Conservation (phyloP, 148 eudicot genomes). For the Chenopodium album region DNA sequence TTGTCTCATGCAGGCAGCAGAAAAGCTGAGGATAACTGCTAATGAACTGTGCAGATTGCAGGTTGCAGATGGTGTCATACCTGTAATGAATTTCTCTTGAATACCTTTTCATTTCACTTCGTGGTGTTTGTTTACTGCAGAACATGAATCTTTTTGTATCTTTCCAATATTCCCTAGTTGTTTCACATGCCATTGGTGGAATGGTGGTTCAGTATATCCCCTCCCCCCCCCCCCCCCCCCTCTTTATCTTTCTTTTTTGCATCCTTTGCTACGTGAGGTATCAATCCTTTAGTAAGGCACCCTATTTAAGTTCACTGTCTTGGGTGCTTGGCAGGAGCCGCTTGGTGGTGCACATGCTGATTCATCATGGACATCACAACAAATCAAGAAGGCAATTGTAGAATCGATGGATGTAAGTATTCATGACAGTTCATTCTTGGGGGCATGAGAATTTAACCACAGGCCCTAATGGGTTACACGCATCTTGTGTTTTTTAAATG, state of each 20-base stretch:
- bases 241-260: background rate
- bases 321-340: conserved; percentile 54
- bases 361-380: conserved; percentile 84
- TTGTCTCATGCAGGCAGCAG: conserved; percentile 61
- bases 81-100: conserved; percentile 36
- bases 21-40: conserved; percentile 75
- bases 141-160: background rate
- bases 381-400: conserved; percentile 62
- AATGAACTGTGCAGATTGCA: conserved; percentile 57
- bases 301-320: background rate
- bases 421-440: background rate
- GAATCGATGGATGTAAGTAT: conserved; percentile 83
- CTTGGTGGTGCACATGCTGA: conserved; percentile 92
- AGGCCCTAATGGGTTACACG: too few relatives aligned
- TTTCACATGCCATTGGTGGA: background rate
- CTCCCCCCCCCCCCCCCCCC: background rate
- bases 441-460: background rate
- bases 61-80: conserved; percentile 69
- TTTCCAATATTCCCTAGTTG: background rate
- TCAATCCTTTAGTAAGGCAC: background rate
- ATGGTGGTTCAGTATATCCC: background rate
- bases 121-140: background rate
- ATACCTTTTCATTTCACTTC: background rate
- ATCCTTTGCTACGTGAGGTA: background rate
- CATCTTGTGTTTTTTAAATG: too few relatives aligned